Evolutionary conservation across 176 grass and related monocot genomes (phyloP).

Genomic region (Avena insularis): DNA sequence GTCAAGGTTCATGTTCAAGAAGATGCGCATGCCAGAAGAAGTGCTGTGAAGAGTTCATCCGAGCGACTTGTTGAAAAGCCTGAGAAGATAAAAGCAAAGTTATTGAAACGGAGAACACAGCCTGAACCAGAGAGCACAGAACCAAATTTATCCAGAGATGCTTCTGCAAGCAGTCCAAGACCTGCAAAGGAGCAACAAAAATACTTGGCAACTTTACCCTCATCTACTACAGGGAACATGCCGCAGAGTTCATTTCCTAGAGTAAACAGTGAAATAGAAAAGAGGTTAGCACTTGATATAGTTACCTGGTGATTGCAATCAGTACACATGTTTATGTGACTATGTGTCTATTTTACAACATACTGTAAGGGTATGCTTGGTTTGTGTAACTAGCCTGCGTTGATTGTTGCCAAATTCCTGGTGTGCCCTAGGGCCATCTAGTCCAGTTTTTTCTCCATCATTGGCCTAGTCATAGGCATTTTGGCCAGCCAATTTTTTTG

Average conservation of each 20-base stretch:
- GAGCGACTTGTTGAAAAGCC: slow-evolving; percentile 23
- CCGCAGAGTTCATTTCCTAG: slow-evolving; percentile 64
- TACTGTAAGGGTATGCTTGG: slow-evolving; percentile 15
- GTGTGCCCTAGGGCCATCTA: neutral
- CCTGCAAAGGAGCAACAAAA: slow-evolving; percentile 38
- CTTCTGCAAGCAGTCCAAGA: slow-evolving; percentile 37
- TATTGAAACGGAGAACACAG: slow-evolving; percentile 28
- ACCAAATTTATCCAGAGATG: slow-evolving; percentile 27
- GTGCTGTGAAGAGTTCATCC: slow-evolving; percentile 28
- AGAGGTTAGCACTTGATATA: slow-evolving; percentile 63
- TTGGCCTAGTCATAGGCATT: slow-evolving; percentile 16
- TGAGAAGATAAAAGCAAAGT: slow-evolving; percentile 42
- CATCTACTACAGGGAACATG: slow-evolving; percentile 37
- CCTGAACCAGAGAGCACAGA: neutral
- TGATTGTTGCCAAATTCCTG: slow-evolving; percentile 1
- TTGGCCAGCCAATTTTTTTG: neutral
- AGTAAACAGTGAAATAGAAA: slow-evolving; percentile 65
- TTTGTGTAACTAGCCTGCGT: neutral
- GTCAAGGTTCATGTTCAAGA: slow-evolving; percentile 23
- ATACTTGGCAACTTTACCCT: slow-evolving; percentile 31
- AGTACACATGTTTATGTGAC: neutral
- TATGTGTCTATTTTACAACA: neutral
- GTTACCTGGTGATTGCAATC: slow-evolving; percentile 10
- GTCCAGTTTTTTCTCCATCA: neutral
- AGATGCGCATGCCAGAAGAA: slow-evolving; percentile 22